Percentiles rank a stretch among this genome's conserved stretches.
Conservation (phyloP, 192 early-diverging fungal species). For the Backusella luteola region DNA sequence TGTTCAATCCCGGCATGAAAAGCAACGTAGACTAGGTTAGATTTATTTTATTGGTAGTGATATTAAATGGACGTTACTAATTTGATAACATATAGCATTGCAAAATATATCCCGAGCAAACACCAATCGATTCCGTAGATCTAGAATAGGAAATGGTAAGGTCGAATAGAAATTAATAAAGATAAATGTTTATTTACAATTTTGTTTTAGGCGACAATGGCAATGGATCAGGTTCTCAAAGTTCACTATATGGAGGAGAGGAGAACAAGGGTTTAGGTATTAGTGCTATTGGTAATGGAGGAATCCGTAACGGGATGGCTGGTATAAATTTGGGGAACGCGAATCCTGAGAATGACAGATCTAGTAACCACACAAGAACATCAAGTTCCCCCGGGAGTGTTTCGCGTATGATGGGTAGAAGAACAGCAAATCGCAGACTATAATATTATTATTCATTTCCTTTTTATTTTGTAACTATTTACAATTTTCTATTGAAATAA, state of each 20-base stretch:
- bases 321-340: background rate
- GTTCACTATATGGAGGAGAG: background rate
- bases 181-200: background rate
- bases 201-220: background rate
- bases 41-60: background rate
- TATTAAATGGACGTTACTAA: background rate
- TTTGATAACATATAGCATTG: background rate
- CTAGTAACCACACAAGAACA: background rate
- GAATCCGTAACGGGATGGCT: constrained; percentile 1
- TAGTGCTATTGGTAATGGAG: background rate
- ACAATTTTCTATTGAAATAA: background rate
- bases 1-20: constrained; percentile 76
- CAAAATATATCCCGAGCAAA: constrained; percentile 6
- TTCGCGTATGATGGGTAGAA: background rate
- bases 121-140: background rate
- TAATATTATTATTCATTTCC: background rate
- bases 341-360: background rate
- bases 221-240: background rate
- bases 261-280: background rate
- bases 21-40: constrained; percentile 49
- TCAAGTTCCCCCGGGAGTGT: background rate
- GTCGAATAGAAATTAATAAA: background rate
- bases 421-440: background rate
- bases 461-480: background rate
- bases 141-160: background rate